These are phyloP conservation scores for Oenanthe sinensis DNA, from an alignment of 129 eudicot genomes.

Conservation along the genomic window DNA sequence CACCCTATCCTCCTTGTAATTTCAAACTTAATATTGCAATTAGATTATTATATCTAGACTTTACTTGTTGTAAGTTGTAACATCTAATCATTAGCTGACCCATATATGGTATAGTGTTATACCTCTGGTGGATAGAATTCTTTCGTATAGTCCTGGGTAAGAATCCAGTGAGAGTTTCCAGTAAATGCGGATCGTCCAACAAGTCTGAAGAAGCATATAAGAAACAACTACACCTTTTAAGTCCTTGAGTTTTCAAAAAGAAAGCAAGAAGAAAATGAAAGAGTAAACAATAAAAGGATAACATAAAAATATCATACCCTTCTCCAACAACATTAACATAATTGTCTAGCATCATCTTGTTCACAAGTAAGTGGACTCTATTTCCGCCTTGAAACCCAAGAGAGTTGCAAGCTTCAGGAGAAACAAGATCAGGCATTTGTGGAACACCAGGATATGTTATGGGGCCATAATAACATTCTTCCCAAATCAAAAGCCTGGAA, in stretches of 20 bases:
- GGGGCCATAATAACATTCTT: conserved; percentile 75
- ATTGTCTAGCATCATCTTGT: conserved; percentile 88
- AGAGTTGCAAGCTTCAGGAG: conserved; percentile 23
- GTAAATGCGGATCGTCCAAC: conserved; percentile 91
- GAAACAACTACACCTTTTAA: not conserved
- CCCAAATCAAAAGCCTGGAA: conserved; percentile 91
- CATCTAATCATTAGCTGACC: not conserved
- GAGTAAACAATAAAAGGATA: not conserved
- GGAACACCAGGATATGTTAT: conserved; percentile 28
- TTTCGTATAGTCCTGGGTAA: conserved; percentile 35
- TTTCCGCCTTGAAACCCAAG: conserved; percentile 19
- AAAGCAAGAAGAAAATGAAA: not conserved
- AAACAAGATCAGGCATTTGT: conserved; percentile 15
- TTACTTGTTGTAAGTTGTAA: not conserved
- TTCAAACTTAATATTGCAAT: not conserved
- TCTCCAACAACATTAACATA: conserved; percentile 76
- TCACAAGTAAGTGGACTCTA: conserved; percentile 46
- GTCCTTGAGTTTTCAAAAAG: not conserved
- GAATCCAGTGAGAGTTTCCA: conserved; percentile 77
- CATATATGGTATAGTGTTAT: conserved; percentile 10
- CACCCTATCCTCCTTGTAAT: conserved; percentile 1
- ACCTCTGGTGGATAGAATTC: conserved; percentile 83
- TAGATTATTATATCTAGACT: not conserved
- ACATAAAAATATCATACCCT: conserved; percentile 39
- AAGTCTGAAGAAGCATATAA: conserved; percentile 38